Evolutionary conservation across 2,329 filamentous ascomycete genomes (phyloP).

Genomic region (Aspergillus amoenus): DNA sequence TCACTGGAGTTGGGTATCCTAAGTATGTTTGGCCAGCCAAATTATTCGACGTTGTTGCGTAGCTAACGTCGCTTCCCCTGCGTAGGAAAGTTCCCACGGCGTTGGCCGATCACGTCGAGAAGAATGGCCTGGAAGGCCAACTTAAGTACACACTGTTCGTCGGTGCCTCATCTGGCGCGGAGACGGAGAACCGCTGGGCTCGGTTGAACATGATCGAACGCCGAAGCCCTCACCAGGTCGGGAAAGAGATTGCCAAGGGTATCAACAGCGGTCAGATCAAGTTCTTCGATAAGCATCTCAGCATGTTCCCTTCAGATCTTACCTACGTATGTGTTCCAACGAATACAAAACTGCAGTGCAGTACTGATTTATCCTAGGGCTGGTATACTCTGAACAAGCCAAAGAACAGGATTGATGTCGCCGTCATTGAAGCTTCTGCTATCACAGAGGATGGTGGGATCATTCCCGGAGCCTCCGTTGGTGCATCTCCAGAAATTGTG

Average conservation of each 20-base stretch:
- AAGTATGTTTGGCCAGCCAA: conserved; percentile 58
- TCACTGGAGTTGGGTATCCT: conserved; percentile 86
- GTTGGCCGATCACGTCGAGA: conserved; percentile 84
- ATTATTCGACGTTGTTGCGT: background rate
- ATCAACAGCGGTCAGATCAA: conserved; percentile 87
- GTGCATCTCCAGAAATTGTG: conserved; percentile 79
- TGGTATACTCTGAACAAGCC: conserved; percentile 81
- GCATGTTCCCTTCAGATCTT: conserved; percentile 86
- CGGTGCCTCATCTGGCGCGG: conserved; percentile 82
- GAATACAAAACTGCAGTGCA: background rate
- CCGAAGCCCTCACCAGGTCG: conserved; percentile 81
- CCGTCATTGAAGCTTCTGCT: conserved; percentile 79
- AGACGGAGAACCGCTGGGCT: conserved; percentile 94
- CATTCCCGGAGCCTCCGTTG: conserved; percentile 81
- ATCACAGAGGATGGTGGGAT: conserved; percentile 89
- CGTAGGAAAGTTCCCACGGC: conserved; percentile 76
- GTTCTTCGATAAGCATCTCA: conserved; percentile 91
- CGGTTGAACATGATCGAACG: conserved; percentile 84
- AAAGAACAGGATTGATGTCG: conserved; percentile 74
- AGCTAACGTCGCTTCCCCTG: background rate
- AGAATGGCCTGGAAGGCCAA: conserved; percentile 79
- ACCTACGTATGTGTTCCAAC: conserved; percentile 61
- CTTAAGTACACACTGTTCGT: conserved; percentile 86
- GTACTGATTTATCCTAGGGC: conserved; percentile 47
- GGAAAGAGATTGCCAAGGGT: conserved; percentile 84